phyloP scores from a whole-genome alignment of 73 alveolate species.

The Durusdinium trenchii region DNA sequence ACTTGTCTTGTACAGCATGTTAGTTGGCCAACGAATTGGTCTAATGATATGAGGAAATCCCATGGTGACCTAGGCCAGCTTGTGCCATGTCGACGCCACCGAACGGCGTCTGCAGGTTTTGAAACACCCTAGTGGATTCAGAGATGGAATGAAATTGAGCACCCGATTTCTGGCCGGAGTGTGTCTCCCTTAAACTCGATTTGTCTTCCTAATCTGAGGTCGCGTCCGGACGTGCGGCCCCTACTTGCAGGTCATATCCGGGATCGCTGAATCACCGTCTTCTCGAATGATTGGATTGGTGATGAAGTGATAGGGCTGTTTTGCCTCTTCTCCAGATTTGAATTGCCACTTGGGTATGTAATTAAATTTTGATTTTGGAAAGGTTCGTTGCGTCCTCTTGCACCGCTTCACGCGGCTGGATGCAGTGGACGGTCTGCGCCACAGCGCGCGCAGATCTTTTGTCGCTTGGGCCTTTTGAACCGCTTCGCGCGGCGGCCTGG shows the following conservation, averaged over 20 bases:
- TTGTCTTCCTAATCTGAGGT: constrained; percentile 40
- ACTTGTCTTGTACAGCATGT: not conserved
- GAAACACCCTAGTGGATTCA: constrained; percentile 7
- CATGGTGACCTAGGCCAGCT: no score
- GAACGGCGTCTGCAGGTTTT: constrained; percentile 42
- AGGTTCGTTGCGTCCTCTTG: constrained; percentile 18
- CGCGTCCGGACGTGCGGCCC: constrained; percentile 56
- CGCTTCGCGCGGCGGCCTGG: constrained; percentile 46
- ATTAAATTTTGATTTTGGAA: not conserved
- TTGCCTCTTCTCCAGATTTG: not conserved
- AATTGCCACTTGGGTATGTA: not conserved
- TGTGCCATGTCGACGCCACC: not conserved
- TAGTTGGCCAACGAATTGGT: constrained; percentile 19
- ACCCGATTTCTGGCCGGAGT: constrained; percentile 45
- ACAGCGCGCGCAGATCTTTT: not conserved
- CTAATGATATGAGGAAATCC: no score
- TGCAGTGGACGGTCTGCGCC: constrained; percentile 3
- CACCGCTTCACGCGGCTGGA: no score
- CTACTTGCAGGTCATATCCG: constrained; percentile 31
- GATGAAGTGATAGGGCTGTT: constrained; percentile 32
- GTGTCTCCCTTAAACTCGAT: constrained; percentile 10
- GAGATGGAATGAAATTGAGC: not conserved
- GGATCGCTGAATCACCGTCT: constrained; percentile 18
- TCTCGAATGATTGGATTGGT: constrained; percentile 22
- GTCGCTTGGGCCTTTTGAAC: not conserved